Percentiles rank a stretch among this genome's conserved stretches.
Conservation (phyloP, 2,329 filamentous ascomycete species). For the Talaromyces sp. region DNA sequence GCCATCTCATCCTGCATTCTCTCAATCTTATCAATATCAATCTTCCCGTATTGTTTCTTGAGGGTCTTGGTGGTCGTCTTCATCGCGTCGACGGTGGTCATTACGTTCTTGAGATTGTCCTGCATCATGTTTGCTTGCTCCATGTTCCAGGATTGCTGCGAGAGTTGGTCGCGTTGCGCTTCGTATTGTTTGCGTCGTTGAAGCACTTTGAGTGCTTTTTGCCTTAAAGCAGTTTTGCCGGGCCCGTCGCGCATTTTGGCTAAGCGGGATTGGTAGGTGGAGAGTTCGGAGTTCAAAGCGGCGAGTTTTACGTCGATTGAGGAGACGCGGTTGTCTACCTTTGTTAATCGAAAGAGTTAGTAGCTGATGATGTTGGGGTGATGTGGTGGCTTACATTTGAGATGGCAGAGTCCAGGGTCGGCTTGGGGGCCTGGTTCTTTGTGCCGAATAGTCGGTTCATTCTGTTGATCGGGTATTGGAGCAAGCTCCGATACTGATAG, state of each 20-base stretch:
- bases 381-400: slow-evolving; percentile 60
- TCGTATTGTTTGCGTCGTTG: slow-evolving; percentile 95
- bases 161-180: slow-evolving; percentile 86
- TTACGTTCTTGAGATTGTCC: slow-evolving; percentile 96
- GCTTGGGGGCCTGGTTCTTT: slow-evolving; percentile 83
- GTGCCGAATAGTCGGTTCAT: slow-evolving; percentile 98
- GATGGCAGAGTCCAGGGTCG: slow-evolving; percentile 80
- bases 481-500: neutral
- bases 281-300: slow-evolving; percentile 84
- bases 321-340: slow-evolving; percentile 78
- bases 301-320: slow-evolving; percentile 93
- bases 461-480: neutral
- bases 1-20: slow-evolving; percentile 98
- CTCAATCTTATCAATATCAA: slow-evolving; percentile 97
- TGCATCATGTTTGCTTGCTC: slow-evolving; percentile 98
- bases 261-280: slow-evolving; percentile 82
- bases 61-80: slow-evolving; percentile 94
- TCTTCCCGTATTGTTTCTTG: slow-evolving; percentile 91
- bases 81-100: slow-evolving; percentile 97
- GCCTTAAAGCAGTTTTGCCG: slow-evolving; percentile 86
- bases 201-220: slow-evolving; percentile 91
- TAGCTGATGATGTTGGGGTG: neutral
- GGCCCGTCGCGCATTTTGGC: slow-evolving; percentile 93
- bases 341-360: neutral
- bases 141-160: slow-evolving; percentile 98